Evolutionary conservation across 225 moss, liverwort and hornwort genomes (phyloP), one percentile per base, ranked within the genome.

Genomic region (Sphagnum tenellum): DNA sequence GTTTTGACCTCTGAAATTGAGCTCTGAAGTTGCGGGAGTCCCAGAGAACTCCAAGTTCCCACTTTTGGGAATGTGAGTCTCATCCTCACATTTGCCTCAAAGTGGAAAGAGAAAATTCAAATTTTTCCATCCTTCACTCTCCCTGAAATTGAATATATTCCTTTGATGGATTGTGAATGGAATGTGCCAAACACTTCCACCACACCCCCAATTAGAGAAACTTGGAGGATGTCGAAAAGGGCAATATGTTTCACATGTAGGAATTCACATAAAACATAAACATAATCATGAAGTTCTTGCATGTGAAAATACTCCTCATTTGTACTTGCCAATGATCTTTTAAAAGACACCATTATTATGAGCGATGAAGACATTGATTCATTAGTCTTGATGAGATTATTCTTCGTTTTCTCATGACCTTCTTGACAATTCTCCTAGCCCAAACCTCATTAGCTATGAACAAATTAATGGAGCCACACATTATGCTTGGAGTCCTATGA

Each of bases 241-340:
- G 71, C 80, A 74, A 71, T 76, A 70, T 66, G 48, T 64, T 70
- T 76, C 78, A 87, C 87, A 79, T 87, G 85, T 69, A 98, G 84
- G 78, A 98, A 98, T 76, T 92, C 96, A 78, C 98, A 98, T 73
- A 98, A 84, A 71, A 87, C 80, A 74, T 87, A 82, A 75, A 98
- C 83, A 74, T 93, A 90, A 75, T 89, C 85, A 66, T 84, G 85
- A 71, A 98, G 89, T 70, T 98, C 93, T 82, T 98, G 98, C 98
- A 98, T 93, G 72, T 89, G 91, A 67, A 98, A 74, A 81, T 89
- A 98, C 85, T 93, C 93, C 71, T 91, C 90, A 73, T 86, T 90
- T 71, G 98, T 89, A 68, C 78, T 69, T 81, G 83, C 78, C 73
- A 98, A 75, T 45, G 77, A 76, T 63, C 82, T 79, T 75, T 93